Percentiles rank a stretch among this genome's conserved stretches.
Conservation (phyloP, 2,329 filamentous ascomycete species). For the Macrophomina phaseolina region DNA sequence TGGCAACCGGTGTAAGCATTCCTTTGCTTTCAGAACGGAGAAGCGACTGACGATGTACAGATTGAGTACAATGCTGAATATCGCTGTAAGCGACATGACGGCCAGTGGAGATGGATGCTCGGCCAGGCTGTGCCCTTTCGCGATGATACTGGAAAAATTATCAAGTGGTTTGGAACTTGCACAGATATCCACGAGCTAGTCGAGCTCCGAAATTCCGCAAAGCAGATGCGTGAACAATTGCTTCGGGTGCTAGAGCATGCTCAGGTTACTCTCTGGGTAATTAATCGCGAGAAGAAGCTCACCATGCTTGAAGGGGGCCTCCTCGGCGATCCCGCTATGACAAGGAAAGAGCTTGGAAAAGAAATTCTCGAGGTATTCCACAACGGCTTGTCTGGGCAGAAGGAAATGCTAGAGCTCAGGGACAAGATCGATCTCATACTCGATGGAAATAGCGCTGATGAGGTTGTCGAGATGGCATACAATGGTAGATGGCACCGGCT, state of each 20-base stretch:
- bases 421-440: conserved; percentile 69
- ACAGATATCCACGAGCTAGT: conserved; percentile 81
- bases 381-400: conserved; percentile 32
- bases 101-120: conserved; percentile 80
- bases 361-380: conserved; percentile 69
- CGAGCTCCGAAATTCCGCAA: conserved; percentile 69
- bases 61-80: conserved; percentile 74
- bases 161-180: conserved; percentile 82
- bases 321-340: conserved; percentile 44
- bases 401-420: conserved; percentile 52
- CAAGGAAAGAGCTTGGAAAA: conserved; percentile 57
- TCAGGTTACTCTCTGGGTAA: conserved; percentile 76
- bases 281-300: conserved; percentile 66
- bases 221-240: conserved; percentile 71
- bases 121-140: conserved; percentile 72
- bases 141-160: conserved; percentile 70
- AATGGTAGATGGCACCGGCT: conserved; percentile 72
- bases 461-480: conserved; percentile 67
- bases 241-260: conserved; percentile 76
- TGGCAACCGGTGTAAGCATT: conserved; percentile 61
- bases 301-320: conserved; percentile 74
- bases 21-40: neutral
- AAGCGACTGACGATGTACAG: conserved; percentile 2
- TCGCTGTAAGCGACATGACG: conserved; percentile 68
- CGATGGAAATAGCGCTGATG: conserved; percentile 63